A percentile compares a stretch with the other conserved stretches of the same genome.
These are phyloP conservation scores for Prunus kanzakura DNA, from an alignment of 306 rosid genomes.

Conservation along the genomic window DNA sequence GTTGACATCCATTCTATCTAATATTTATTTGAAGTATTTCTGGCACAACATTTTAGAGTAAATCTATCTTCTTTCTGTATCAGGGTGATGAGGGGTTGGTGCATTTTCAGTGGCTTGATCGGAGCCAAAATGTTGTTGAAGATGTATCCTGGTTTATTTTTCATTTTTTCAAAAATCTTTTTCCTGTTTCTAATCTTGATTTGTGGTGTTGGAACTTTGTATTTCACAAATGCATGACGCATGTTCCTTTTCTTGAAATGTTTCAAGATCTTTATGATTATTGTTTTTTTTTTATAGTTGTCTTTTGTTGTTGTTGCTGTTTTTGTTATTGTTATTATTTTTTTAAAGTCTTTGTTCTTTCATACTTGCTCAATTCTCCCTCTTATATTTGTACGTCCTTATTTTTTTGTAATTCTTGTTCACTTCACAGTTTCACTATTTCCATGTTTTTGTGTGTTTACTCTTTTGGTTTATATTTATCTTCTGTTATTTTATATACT, in stretches of 20 bases:
- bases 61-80: constrained; percentile 22
- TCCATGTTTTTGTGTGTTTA: not conserved
- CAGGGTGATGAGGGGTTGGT: constrained; percentile 91
- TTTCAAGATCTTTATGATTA: not conserved
- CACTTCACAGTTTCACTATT: not conserved
- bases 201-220: not conserved
- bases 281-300: no score
- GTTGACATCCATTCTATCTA: constrained; percentile 3
- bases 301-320: not conserved
- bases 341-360: constrained; percentile 6
- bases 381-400: not conserved
- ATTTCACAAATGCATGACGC: not conserved
- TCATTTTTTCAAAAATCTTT: not conserved
- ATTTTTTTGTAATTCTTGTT: not conserved
- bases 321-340: not conserved
- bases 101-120: constrained; percentile 96
- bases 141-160: constrained; percentile 73
- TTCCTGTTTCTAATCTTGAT: not conserved
- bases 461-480: not conserved
- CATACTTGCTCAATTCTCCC: not conserved
- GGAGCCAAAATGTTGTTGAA: constrained; percentile 65
- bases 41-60: not conserved
- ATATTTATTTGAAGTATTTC: constrained; percentile 1
- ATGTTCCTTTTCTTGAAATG: not conserved
- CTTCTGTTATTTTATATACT: not conserved